Evolutionary conservation across 805 yeast genomes (phyloP).

Genomic region (Candida andamanensis): DNA sequence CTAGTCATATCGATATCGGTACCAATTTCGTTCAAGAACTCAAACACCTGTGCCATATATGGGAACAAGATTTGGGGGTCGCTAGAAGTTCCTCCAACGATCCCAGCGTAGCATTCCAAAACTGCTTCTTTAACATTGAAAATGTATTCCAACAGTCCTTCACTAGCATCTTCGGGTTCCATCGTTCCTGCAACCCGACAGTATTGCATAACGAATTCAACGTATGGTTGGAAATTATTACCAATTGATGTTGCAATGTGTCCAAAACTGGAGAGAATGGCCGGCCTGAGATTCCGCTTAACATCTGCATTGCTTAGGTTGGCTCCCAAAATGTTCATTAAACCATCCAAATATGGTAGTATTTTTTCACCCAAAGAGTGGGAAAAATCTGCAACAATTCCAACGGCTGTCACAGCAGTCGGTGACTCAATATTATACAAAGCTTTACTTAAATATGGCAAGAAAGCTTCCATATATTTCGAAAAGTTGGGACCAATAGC

Average conservation of each 20-base stretch:
- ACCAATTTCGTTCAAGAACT: conserved; percentile 57
- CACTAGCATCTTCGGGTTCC: conserved; percentile 59
- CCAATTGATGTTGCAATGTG: conserved; percentile 92
- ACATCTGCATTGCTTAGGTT: conserved; percentile 63
- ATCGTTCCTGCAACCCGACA: conserved; percentile 61
- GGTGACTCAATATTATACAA: conserved; percentile 78
- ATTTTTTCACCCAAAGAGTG: conserved; percentile 78
- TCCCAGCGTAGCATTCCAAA: conserved; percentile 93
- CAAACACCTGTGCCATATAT: conserved; percentile 65
- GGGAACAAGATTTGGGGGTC: conserved; percentile 60
- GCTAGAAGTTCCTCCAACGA: conserved; percentile 81
- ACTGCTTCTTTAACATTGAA: conserved; percentile 75
- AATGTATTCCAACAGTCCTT: conserved; percentile 75
- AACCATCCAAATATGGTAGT: conserved; percentile 67
- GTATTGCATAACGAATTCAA: conserved; percentile 74
- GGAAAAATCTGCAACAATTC: conserved; percentile 89
- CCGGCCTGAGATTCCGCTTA: conserved; percentile 78
- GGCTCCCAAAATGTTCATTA: conserved; percentile 79
- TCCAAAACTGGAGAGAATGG: conserved; percentile 89
- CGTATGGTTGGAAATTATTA: conserved; percentile 64
- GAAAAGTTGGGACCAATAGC: conserved; percentile 68
- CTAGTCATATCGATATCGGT: conserved; percentile 55
- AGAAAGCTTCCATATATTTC: conserved; percentile 73
- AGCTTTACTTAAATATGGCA: conserved; percentile 78
- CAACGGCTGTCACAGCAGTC: conserved; percentile 85